These are phyloP conservation scores for Thecaphora thlaspeos DNA, from an alignment of 1,284 basidiomycete species.

Conservation along the genomic window DNA sequence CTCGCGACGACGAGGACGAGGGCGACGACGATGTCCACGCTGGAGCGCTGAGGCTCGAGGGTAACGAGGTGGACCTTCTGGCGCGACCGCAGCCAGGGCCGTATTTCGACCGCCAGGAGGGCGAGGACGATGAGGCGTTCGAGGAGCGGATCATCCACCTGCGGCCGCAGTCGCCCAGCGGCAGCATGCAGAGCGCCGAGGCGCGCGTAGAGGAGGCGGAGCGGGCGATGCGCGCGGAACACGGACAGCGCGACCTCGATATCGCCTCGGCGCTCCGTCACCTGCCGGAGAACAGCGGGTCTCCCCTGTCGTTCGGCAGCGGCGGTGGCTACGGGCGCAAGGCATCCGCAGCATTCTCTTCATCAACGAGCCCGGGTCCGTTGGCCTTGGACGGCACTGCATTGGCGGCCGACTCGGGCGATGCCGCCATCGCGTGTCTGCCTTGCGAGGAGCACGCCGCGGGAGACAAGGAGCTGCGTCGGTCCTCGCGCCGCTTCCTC, in stretches of 20 bases:
- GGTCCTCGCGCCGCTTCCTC: constrained; percentile 30
- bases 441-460: constrained; percentile 30
- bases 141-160: constrained; percentile 5
- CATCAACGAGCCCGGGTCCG: background rate
- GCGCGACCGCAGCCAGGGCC: constrained; percentile 1
- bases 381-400: too few species aligned
- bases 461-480: constrained; percentile 41
- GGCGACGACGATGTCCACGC: constrained; percentile 11
- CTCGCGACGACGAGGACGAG: constrained; percentile 42
- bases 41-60: constrained; percentile 46
- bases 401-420: too few species aligned
- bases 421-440: background rate
- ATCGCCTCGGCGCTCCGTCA: constrained; percentile 34
- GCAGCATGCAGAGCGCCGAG: constrained; percentile 12
- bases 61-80: constrained; percentile 26
- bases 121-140: constrained; percentile 6
- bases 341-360: constrained; percentile 15
- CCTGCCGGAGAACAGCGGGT: constrained; percentile 22
- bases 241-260: constrained; percentile 29
- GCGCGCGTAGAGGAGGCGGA: constrained; percentile 20
- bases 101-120: constrained; percentile 9
- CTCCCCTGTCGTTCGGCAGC: constrained; percentile 25
- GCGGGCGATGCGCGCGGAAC: constrained; percentile 16
- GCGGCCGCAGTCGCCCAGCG: constrained; percentile 2
- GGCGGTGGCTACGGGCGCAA: constrained; percentile 40